These are phyloP conservation scores for Annulohypoxylon truncatum DNA, from an alignment of 2,329 filamentous ascomycete genomes.

Conservation along the genomic window DNA sequence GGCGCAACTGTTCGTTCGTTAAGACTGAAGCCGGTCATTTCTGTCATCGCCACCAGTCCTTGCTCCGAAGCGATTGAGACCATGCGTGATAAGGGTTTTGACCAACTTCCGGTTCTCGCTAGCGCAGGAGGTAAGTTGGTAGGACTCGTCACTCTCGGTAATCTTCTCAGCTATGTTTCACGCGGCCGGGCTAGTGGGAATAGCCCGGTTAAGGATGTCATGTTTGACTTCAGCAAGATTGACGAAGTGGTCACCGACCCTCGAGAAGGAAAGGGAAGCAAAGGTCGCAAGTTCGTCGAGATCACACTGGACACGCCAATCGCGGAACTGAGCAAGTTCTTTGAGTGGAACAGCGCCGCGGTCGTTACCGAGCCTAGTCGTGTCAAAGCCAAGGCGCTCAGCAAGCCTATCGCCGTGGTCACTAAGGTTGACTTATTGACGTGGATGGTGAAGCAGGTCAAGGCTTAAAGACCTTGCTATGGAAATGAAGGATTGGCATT, in stretches of 20 bases:
- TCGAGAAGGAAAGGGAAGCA: conserved; percentile 58
- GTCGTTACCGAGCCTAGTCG: conserved; percentile 84
- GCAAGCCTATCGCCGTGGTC: conserved; percentile 87
- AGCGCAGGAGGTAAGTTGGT: conserved; percentile 78
- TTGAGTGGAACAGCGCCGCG: conserved; percentile 97
- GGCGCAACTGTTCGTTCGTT: conserved; percentile 84
- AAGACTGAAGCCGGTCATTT: conserved; percentile 92
- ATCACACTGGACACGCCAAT: conserved; percentile 93
- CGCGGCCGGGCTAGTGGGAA: conserved; percentile 80
- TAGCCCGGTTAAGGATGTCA: conserved; percentile 84
- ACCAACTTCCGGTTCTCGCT: conserved; percentile 91
- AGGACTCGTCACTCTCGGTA: conserved; percentile 93
- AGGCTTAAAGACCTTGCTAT: conserved; percentile 44
- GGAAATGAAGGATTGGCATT: background rate
- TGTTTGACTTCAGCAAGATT: conserved; percentile 94
- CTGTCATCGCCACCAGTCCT: conserved; percentile 74
- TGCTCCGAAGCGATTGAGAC: conserved; percentile 94
- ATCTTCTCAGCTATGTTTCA: conserved; percentile 90
- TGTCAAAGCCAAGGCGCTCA: conserved; percentile 61
- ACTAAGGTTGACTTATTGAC: conserved; percentile 96
- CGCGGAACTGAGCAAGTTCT: conserved; percentile 86
- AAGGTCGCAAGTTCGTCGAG: conserved; percentile 84
- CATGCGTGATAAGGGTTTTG: conserved; percentile 98
- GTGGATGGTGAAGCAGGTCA: conserved; percentile 81
- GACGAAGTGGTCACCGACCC: conserved; percentile 93